These are phyloP conservation scores for Hepatocystis sp. DNA, from an alignment of 169 alveolate species.

Conservation along the genomic window DNA sequence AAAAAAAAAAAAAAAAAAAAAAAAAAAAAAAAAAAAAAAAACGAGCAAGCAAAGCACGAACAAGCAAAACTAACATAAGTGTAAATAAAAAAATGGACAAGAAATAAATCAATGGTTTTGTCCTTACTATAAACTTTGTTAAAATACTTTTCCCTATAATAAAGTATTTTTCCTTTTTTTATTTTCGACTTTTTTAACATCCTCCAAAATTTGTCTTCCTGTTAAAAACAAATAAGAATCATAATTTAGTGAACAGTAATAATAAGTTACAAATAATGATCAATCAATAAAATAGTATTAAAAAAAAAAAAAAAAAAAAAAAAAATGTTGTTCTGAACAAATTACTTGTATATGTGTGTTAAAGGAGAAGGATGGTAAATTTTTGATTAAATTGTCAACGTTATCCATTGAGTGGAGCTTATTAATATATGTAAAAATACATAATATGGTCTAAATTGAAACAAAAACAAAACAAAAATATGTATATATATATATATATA, in stretches of 20 bases:
- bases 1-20: not conserved
- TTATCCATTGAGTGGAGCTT: conserved; percentile 42
- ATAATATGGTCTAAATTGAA: conserved; percentile 24
- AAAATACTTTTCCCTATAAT: conserved; percentile 56
- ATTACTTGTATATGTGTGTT: conserved; percentile 41
- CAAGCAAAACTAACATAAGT: too few species aligned
- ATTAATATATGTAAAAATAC: conserved; percentile 53
- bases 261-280: too few species aligned
- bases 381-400: conserved; percentile 43
- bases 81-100: too few species aligned
- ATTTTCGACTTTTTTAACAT: conserved; percentile 49
- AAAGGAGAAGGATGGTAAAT: conserved; percentile 48
- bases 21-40: not conserved
- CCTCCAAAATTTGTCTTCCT: conserved; percentile 67
- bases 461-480: not conserved
- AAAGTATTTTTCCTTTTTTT: conserved; percentile 39
- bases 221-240: not conserved
- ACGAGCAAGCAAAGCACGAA: too few species aligned
- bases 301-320: too few species aligned
- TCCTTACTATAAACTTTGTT: conserved; percentile 24
- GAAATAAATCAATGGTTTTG: too few species aligned
- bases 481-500: not conserved
- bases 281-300: too few species aligned
- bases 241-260: too few species aligned
- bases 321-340: not conserved